Base-by-base conservation (phyloP, 176 grass and related monocot species). In the Alopecurus myosuroides region DNA sequence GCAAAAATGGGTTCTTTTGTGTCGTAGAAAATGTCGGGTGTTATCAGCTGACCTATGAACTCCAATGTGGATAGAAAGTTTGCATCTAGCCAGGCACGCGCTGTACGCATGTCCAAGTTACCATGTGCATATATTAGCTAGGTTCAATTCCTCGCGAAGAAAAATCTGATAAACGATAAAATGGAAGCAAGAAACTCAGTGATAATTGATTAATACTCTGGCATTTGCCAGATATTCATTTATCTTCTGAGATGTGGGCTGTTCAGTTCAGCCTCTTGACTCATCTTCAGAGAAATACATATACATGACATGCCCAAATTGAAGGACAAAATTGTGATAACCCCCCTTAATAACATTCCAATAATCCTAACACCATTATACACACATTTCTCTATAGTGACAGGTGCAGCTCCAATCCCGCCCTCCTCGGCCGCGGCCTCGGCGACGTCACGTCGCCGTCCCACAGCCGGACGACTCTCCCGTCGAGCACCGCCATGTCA, bases 381-480 rank as follows among this genome's bases (percentile, higher is more conserved):
- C 74, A 87, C 45, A 30, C 19, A 69, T 81, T 14, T 22, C 53
- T 46, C 36, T 48, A 7, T 6, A 50, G 37, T 14, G 68, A 76
- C n/a, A 84, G 4, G 23, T 33, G 80, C 11, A 74, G 77, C 78
- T 74, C 52, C 83, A 69, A 74, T 77, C 41, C 42, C 61, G 66
- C 80, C 69, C 84, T 56, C 30, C 20, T 22, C 36, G n/a, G 6
- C 45, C 29, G 13, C 31, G 25, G 69, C 18, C 36, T 55, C 40
- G 66, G 28, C 20, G 79, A 77, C 12, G 61, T 82, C 15, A 78
- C 78, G 60, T 90, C 71, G 70, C 85, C 78, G 82, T 92, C 80
- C 93, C 93, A 94, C 63, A 95, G 82, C 50, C 77, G 66, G 2
- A 92, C 90, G 30, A 95, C 85, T 70, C 85, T 90, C 58, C 93